Evolutionary conservation across 2,329 filamentous ascomycete genomes (phyloP), one percentile per base, ranked within the genome.

Genomic region (Aschersonia sp.): DNA sequence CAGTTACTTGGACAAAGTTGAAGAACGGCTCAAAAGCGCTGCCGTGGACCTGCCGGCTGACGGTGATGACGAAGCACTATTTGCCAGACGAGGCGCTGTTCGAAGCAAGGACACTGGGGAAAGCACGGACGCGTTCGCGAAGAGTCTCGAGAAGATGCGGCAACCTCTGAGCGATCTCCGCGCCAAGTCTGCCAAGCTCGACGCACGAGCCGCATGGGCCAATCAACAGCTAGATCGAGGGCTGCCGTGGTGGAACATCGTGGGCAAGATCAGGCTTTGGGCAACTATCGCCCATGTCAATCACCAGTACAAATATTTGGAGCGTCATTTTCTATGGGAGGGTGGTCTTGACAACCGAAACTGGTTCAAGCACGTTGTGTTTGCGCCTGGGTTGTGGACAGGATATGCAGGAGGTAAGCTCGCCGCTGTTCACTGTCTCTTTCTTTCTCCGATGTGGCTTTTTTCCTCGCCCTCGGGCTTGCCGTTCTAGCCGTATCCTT

Each of bases 321-420:
- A 97, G 63, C 74, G 89, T 12, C 72, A 81, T 46, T 95, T 96
- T 64, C 57, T 96, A 52, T 84, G 87, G 57, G 66, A 78, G 4
- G 71, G 75, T 3, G 91, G 91, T 1, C 66, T 97, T 28, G 89
- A 95, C 61, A 79, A 80, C 1, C 72, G 91, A 51, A 70, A 71
- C 30, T 96, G 89, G 89, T 97, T 91, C 70, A 96, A 96, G 69
- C 91, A 96, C 58, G 84, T 95, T 2, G 84, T 96, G 1, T 96
- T 94, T 65, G 89, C 89, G 1, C 89, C 89, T 0, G 89, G 89
- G 0, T 63, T 91, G 45, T 94, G 89, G 88, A 95, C 88, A 0
- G 89, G 89, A 0, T 96, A 96, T 63, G 72, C 88, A 0, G 89
- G 89, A 59, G 77, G 78, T 82, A 58, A 65, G 74, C 67, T 10